These are phyloP conservation scores for Neurospora sublineolata DNA, from an alignment of 495 filamentous ascomycete species.

Conservation along the genomic window DNA sequence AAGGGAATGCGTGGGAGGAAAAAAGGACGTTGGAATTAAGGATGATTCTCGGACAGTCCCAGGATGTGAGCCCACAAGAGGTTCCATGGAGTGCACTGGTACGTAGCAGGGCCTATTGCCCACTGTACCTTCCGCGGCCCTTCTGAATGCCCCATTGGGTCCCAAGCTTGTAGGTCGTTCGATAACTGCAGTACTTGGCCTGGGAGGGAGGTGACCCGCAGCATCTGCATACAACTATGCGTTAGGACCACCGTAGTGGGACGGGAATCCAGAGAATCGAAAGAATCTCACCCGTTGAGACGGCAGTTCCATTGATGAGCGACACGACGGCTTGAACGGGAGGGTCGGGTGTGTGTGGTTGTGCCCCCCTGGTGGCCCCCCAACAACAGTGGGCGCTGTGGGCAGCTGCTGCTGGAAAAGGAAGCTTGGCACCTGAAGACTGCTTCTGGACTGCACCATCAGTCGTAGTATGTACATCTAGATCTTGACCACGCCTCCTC, in stretches of 20 bases:
- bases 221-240: not conserved
- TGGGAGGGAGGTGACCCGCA: not conserved
- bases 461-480: not conserved
- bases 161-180: not conserved
- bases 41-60: constrained; percentile 1
- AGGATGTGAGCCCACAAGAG: not conserved
- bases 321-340: too few relatives aligned
- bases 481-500: not conserved
- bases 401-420: not conserved
- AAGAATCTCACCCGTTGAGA: not conserved
- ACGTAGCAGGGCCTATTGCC: not conserved
- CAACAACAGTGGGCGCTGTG: not conserved
- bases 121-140: not conserved
- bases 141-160: not conserved
- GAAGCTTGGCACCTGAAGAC: not conserved
- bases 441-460: not conserved
- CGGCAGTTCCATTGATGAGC: not conserved
- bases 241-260: not conserved
- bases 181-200: not conserved
- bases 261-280: not conserved
- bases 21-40: constrained; percentile 13
- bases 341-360: not conserved
- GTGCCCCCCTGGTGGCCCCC: not conserved
- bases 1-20: constrained; percentile 11
- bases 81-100: not conserved